Percentiles rank a stretch among this genome's conserved stretches.
Conservation (phyloP, 2,329 filamentous ascomycete species). For the Dothidotthia symphoricarpi region DNA sequence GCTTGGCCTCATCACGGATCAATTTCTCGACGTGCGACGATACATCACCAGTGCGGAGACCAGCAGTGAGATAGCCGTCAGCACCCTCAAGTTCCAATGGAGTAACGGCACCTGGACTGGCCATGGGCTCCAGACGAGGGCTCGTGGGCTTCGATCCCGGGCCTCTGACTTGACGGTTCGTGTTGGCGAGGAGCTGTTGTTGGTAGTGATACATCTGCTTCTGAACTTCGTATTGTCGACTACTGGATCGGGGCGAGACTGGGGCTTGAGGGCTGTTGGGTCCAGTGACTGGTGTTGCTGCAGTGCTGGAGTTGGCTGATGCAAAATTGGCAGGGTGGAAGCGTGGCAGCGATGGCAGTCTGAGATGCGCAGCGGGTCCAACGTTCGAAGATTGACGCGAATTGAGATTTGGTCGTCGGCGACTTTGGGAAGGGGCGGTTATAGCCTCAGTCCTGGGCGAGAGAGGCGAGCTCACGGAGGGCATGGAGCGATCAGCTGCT, state of each 20-base stretch:
- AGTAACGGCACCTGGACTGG: conserved; percentile 54
- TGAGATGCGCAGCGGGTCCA: conserved; percentile 40
- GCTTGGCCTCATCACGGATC: conserved; percentile 46
- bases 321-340: conserved; percentile 56
- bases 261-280: conserved; percentile 45
- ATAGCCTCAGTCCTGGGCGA: conserved; percentile 39
- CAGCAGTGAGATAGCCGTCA: conserved; percentile 49
- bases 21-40: conserved; percentile 47
- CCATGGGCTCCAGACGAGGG: conserved; percentile 50
- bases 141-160: conserved; percentile 43
- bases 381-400: conserved; percentile 37
- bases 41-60: conserved; percentile 41
- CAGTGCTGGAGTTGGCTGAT: conserved; percentile 37
- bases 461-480: conserved; percentile 33
- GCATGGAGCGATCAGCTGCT: conserved; percentile 31
- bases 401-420: conserved; percentile 34
- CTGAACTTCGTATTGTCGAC: conserved; percentile 51
- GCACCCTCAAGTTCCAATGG: conserved; percentile 51
- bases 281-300: conserved; percentile 39
- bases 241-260: conserved; percentile 43
- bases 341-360: conserved; percentile 51
- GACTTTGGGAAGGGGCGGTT: conserved; percentile 36
- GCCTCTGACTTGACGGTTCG: conserved; percentile 24
- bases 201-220: conserved; percentile 51
- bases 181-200: conserved; percentile 44